Base-by-base conservation (phyloP, 306 rosid genomes). In the Ochetophila trinervis region DNA sequence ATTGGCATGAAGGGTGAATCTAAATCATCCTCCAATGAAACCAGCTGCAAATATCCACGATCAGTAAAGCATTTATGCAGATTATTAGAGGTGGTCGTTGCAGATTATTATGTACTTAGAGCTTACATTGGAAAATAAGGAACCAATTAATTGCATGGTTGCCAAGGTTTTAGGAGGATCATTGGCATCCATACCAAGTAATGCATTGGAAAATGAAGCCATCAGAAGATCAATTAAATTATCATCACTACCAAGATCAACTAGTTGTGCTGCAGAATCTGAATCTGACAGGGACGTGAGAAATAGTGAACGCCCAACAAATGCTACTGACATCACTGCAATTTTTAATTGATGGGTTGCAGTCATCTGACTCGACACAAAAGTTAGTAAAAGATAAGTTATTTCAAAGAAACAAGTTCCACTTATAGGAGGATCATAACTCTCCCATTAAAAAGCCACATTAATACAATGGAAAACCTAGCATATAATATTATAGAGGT, bases 91-190 rank as follows among this genome's bases (percentile, higher is more conserved):
- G 20, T 53, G 45, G 23, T 45, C n/a, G 15, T 27, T 55, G 37
- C 52, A 16, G 56, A 50, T 72, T 64, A 76, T 36, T n/a, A n/a
- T n/a, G n/a, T n/a, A n/a, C n/a, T n/a, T n/a, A n/a, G 57, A 60
- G 21, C 99, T 88, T 82, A 94, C 99, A 82, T 84, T 90, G 80
- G 99, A 94, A 74, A 94, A 88, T 60, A 94, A 79, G 64, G 99
- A 90, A 76, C 96, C 99, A 71, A 94, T 83, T 65, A 94, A 79
- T 71, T 88, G 99, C 97, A 94, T 94, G 69, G 99, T 94, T 72
- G 97, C 99, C 88, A 90, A 77, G 57, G 99, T 94, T 86, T 94
- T 94, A 16, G 99, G 99, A 83, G 99, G 97, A 75, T 94, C 99
- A 45, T 94, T 94, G 69, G 97, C 99, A 74, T 94, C 99, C 97